Base-by-base conservation (phyloP, 768 basidiomycete genomes). In the Favolaschia claudopus region DNA sequence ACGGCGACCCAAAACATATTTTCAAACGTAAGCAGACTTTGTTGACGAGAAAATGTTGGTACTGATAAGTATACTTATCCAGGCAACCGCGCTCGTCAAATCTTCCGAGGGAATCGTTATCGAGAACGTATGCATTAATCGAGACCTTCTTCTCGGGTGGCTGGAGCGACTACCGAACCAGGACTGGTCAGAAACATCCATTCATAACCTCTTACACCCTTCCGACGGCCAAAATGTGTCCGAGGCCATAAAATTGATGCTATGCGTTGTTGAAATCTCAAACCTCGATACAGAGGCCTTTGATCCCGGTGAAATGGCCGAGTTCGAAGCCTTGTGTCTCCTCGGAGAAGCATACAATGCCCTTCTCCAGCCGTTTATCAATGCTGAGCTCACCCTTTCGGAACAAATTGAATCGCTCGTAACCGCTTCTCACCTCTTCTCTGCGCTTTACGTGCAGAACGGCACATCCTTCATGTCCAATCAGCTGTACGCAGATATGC, bases 1-100 rank as follows among this genome's bases (percentile, higher is more conserved):
- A 58, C 29, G 58, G 65, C 32, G 66, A 67, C 42, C 65, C 49
- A 39, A 67, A 67, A 58, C 65, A 66, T 46, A 25, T 31, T 32
- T 31, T 65, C 25, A 67, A 67, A 46, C 59, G 66, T 67, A 36
- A 27, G 65, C 53, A 24, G 8, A 22, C 31, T 46, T 13, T 13
- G 25, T 10, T 13, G 12, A 24, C 12, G 15, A 7, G 14, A 13
- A 22, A 46, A 7, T 46, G 25, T 9, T 46, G 31, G 31, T 27
- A 25, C 44, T 46, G 28, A 46, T 10, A n/a, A n/a, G n/a, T n/a
- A 8, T 9, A 20, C 9, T 28, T 36, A 10, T 27, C 9, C 19
- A 48, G 46, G 46, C 19, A 48, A 32, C 10, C 34, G 46, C 34
- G 34, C 46, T 32, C 7, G 34, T 48, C 24, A 28, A 32, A 5